These are phyloP conservation scores for Melocanna baccifera DNA, from an alignment of 176 grass and related monocot species.

Conservation along the genomic window DNA sequence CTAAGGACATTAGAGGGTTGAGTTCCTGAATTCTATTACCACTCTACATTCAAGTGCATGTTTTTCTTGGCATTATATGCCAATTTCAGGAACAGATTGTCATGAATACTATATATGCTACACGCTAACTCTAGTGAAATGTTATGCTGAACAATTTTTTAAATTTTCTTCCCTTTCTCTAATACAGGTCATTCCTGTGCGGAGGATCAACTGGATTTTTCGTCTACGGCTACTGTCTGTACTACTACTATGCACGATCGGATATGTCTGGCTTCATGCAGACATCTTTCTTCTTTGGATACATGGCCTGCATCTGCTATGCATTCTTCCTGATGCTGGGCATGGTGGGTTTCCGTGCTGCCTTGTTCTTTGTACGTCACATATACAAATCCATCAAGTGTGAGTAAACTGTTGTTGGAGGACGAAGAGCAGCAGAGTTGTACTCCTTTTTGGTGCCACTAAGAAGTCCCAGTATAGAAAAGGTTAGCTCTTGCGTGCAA, in stretches of 20 bases:
- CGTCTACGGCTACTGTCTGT: conserved; percentile 89
- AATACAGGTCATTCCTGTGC: conserved; percentile 77
- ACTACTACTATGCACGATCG: conserved; percentile 92
- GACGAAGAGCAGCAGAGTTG: conserved; percentile 51
- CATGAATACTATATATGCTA: not conserved
- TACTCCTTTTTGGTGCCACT: conserved; percentile 51
- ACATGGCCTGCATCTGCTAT: conserved; percentile 99
- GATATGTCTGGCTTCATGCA: conserved; percentile 99
- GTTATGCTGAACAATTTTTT: not conserved
- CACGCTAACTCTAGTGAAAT: not conserved
- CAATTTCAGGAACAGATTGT: not conserved
- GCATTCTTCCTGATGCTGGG: conserved; percentile 96
- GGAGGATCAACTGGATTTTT: conserved; percentile 95
- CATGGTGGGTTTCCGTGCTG: conserved; percentile 83
- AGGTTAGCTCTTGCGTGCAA: conserved; percentile 54
- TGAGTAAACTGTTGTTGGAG: conserved; percentile 44
- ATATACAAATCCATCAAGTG: conserved; percentile 99
- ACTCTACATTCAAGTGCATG: not conserved
- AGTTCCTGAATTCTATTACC: not conserved
- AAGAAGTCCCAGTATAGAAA: conserved; percentile 47
- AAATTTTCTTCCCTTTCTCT: not conserved
- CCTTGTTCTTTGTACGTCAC: conserved; percentile 94
- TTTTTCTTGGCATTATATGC: not conserved
- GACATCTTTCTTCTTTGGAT: conserved; percentile 98
- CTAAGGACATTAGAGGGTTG: not conserved